Base-by-base conservation (phyloP, 371 early-diverging fungal genomes). In the Cokeromyces recurvatus region DNA sequence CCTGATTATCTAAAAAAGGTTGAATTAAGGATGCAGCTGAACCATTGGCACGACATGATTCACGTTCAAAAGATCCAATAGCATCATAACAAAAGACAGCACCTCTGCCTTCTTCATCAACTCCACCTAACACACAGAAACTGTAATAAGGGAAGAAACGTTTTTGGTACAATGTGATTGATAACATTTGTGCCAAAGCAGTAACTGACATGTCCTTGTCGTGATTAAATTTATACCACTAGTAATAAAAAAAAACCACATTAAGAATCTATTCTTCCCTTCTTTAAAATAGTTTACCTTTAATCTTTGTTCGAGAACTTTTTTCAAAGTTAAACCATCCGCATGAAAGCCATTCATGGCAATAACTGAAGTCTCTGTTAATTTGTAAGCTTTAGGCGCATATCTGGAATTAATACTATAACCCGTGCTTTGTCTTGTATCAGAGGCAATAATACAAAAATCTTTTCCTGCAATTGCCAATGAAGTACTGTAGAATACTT, bases 131-230 rank as follows among this genome's bases (percentile, higher is more conserved):
- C 27, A 89, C 80, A 68, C 87, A 89, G 78, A 87, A 95, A 48
- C 87, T 84, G 60, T 95, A 99, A 79, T 97, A 98, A 1, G 99
- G 98, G 85, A 99, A 99, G 76, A 99, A 98, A 32, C 99, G 87
- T 60, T 86, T 87, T 52, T 77, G 77, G 66, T 99, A 99, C 34
- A 99, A 70, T 41, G 94, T 91, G 52, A 89, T 95, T 15, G 92
- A 88, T 11, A 97, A 74, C 87, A 97, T 82, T 71, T 97, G 98
- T 16, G 99, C 99, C 38, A 95, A 63, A 3, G 94, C 93, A 21
- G 80, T 74, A 3, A 82, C 79, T 41, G 84, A 79, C 87, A 99
- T 95, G 19, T 68, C 72, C 67, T 94, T 95, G 35, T 91, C 89
- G 70, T 96, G 96, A 36, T 87, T 78, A 66, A 92, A 90, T 48